Conservation (phyloP, 1,139 yeast species). For the Blastobotrys aristatus region DNA sequence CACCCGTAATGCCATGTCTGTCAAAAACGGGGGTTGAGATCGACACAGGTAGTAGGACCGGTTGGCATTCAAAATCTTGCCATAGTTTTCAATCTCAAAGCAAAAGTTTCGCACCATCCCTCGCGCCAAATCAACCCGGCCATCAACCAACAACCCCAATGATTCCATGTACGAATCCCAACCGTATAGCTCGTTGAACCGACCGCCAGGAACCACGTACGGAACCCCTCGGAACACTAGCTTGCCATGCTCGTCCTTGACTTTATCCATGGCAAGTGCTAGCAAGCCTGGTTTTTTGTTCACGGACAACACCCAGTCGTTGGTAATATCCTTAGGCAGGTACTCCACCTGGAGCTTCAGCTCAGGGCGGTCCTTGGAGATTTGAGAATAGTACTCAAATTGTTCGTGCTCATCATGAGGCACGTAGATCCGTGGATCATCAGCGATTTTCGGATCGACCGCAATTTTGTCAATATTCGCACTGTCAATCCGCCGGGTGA, state of each 20-base stretch:
- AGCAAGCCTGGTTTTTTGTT: slow-evolving; percentile 82
- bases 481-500: slow-evolving; percentile 68
- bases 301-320: slow-evolving; percentile 66
- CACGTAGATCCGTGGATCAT: slow-evolving; percentile 67
- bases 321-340: slow-evolving; percentile 55
- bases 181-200: slow-evolving; percentile 94
- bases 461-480: slow-evolving; percentile 66
- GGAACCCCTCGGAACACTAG: slow-evolving; percentile 58
- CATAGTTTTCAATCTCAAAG: slow-evolving; percentile 85
- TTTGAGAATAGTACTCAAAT: slow-evolving; percentile 57
- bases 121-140: slow-evolving; percentile 61
- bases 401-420: slow-evolving; percentile 70
- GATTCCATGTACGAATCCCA: slow-evolving; percentile 98
- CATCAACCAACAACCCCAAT: slow-evolving; percentile 71
- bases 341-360: slow-evolving; percentile 68
- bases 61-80: slow-evolving; percentile 91
- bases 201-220: slow-evolving; percentile 94
- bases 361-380: slow-evolving; percentile 54
- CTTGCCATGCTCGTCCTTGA: slow-evolving; percentile 45
- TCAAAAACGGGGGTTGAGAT: slow-evolving; percentile 96
- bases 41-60: slow-evolving; percentile 86
- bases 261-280: slow-evolving; percentile 64
- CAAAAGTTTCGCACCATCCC: slow-evolving; percentile 94
- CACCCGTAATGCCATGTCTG: slow-evolving; percentile 81
- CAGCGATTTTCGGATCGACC: slow-evolving; percentile 66